Evolutionary conservation across 148 eudicot species (phyloP).

Genomic region (Selenicereus undatus): DNA sequence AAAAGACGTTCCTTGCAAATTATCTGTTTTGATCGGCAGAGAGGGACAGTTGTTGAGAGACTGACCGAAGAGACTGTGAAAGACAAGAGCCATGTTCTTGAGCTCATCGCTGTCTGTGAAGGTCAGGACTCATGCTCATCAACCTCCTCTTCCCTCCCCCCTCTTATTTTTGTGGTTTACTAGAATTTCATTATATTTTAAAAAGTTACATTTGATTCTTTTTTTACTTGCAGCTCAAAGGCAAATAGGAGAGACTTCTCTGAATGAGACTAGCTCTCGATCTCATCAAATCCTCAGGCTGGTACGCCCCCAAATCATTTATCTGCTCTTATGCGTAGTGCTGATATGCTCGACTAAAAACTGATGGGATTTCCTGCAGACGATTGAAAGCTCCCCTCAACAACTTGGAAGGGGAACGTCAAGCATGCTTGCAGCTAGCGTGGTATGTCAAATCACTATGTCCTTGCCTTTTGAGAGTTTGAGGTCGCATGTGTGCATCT

Average conservation of each 20-base stretch:
- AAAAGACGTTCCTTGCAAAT: background rate
- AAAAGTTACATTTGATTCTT: background rate
- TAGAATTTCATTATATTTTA: background rate
- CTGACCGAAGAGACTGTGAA: conserved; percentile 63
- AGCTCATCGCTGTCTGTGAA: conserved; percentile 80
- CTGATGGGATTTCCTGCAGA: conserved; percentile 16
- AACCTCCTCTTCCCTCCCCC: background rate
- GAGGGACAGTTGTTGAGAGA: conserved; percentile 89
- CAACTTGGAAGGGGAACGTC: conserved; percentile 48
- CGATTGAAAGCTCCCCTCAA: conserved; percentile 75
- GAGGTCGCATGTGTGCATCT: background rate
- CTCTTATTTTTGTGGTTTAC: background rate
- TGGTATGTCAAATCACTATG: conserved; percentile 47
- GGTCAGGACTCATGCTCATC: conserved; percentile 29
- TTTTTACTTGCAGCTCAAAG: conserved; percentile 70
- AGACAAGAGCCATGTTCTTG: conserved; percentile 68
- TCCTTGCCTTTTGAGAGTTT: background rate
- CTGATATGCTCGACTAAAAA: background rate
- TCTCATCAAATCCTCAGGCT: conserved; percentile 93
- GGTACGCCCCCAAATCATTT: conserved; percentile 36
- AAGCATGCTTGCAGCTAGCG: conserved; percentile 72
- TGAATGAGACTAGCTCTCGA: conserved; percentile 85
- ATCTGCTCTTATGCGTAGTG: background rate
- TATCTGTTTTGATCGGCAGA: conserved; percentile 34
- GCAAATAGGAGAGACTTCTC: conserved; percentile 83